A percentile compares a stretch with the other conserved stretches of the same genome.
Conservation (phyloP, 345 rosid species). For the Heritiera fomes region DNA sequence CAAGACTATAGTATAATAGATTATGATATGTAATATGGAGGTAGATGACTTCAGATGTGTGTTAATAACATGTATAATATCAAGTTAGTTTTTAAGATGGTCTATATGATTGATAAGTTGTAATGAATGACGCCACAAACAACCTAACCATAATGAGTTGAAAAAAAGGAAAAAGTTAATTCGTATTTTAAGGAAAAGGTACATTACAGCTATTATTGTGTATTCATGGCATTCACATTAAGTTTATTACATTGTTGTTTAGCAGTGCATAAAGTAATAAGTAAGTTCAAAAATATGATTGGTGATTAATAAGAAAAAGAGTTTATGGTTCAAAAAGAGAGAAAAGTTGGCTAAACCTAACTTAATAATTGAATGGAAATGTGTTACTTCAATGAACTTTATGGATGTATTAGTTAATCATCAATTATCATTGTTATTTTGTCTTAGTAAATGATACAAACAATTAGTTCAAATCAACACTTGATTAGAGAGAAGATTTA, state of each 20-base stretch:
- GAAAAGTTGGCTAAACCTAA: background rate
- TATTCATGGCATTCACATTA: background rate
- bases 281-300: background rate
- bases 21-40: too few species aligned
- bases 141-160: too few species aligned
- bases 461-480: constrained; percentile 31
- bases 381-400: constrained; percentile 26
- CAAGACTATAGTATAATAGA: too few species aligned
- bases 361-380: background rate
- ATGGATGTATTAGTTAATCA: constrained; percentile 15
- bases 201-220: too few species aligned
- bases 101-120: too few species aligned
- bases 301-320: background rate
- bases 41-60: too few species aligned
- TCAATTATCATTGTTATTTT: constrained; percentile 25
- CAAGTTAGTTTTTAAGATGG: too few species aligned
- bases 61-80: too few species aligned
- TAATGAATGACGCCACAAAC: too few species aligned
- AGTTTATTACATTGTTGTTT: background rate
- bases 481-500: constrained; percentile 33
- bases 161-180: too few species aligned
- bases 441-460: constrained; percentile 27
- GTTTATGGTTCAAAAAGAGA: background rate
- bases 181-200: too few species aligned
- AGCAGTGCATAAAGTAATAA: background rate